These are phyloP conservation scores for Fraxinus quadrangulata DNA, from an alignment of 257 asterid genomes.

Conservation along the genomic window DNA sequence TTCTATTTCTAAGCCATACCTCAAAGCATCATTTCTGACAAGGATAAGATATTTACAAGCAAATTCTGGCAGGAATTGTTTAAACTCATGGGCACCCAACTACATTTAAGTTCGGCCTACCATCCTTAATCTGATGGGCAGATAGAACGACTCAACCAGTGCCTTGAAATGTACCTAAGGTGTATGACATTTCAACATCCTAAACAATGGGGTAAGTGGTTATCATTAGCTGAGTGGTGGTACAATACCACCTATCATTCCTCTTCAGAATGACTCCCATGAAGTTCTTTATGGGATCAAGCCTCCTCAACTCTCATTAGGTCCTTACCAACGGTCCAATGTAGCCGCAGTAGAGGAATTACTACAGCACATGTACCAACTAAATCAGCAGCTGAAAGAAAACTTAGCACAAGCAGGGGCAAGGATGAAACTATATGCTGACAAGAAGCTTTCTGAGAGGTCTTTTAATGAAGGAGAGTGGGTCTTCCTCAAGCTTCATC, in stretches of 20 bases:
- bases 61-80: neutral
- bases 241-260: constrained; percentile 1
- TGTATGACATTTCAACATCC: neutral
- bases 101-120: neutral
- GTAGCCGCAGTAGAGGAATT: neutral
- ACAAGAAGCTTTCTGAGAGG: neutral
- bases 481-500: neutral
- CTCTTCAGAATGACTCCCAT: neutral
- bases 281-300: neutral
- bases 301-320: neutral
- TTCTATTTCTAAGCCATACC: neutral
- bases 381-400: neutral
- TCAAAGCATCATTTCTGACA: neutral
- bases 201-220: neutral
- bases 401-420: neutral
- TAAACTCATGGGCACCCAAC: neutral
- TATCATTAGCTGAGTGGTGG: neutral
- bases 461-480: neutral
- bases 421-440: neutral
- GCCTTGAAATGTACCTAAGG: neutral
- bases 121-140: constrained; percentile 24
- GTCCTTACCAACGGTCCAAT: neutral
- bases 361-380: neutral
- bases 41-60: neutral
- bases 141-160: constrained; percentile 13